A percentile compares a stretch with the other conserved stretches of the same genome.
These are phyloP conservation scores for Penicillium lividum DNA, from an alignment of 495 filamentous ascomycete genomes.

Conservation along the genomic window DNA sequence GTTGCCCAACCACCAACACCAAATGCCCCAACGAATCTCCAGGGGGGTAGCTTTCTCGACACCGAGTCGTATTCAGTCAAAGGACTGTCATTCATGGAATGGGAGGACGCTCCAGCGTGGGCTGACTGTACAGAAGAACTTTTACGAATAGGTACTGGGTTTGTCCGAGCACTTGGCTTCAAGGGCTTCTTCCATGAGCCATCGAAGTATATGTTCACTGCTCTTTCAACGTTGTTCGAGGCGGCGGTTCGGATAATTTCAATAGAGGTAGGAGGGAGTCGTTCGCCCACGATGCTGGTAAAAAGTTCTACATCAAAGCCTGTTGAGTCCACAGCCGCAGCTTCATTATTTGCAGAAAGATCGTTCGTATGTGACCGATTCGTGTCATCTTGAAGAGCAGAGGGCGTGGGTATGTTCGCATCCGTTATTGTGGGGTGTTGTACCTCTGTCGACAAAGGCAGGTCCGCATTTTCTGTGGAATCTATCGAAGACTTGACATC, in stretches of 20 bases:
- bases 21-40: conserved; percentile 86
- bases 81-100: conserved; percentile 1
- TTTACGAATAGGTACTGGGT: conserved; percentile 8
- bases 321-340: neutral
- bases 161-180: conserved; percentile 11
- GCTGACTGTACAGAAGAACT: neutral
- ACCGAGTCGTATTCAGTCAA: conserved; percentile 15
- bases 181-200: conserved; percentile 76
- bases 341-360: neutral
- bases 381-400: neutral
- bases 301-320: conserved; percentile 71
- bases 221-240: conserved; percentile 62
- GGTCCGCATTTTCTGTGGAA: neutral
- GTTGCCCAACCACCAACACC: conserved; percentile 92
- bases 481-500: neutral
- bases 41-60: conserved; percentile 52
- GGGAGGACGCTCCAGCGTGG: neutral
- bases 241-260: conserved; percentile 57
- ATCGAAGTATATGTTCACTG: conserved; percentile 87
- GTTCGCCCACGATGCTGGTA: conserved; percentile 67
- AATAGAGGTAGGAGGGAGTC: conserved; percentile 55
- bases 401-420: neutral
- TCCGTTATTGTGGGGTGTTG: neutral
- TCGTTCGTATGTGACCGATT: neutral
- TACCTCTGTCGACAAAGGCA: neutral